Percentiles rank a stretch among this genome's conserved stretches.
Conservation (phyloP, 106 monocot genomes). For the Allium cepa region DNA sequence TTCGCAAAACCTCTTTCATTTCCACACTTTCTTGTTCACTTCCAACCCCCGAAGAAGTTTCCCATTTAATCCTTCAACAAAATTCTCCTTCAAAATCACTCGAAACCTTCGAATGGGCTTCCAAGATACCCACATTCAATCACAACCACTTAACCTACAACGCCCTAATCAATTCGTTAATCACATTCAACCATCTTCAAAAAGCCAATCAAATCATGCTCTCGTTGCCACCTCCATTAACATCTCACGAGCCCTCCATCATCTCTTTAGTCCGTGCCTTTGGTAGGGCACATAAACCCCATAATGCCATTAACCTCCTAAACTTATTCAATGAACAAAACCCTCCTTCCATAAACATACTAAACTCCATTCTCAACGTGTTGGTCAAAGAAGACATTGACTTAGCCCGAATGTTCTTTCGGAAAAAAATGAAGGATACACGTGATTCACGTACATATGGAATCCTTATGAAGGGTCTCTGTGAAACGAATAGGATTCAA, state of each 20-base stretch:
- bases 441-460: constrained; percentile 49
- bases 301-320: constrained; percentile 19
- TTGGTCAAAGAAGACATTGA: constrained; percentile 59
- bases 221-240: constrained; percentile 13
- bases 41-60: constrained; percentile 11
- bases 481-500: constrained; percentile 58
- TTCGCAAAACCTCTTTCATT: not conserved
- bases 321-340: constrained; percentile 5
- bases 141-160: constrained; percentile 2
- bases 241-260: constrained; percentile 18
- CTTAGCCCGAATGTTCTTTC: constrained; percentile 43
- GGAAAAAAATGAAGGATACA: constrained; percentile 13
- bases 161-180: constrained; percentile 12
- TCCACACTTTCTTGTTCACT: not conserved
- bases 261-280: constrained; percentile 28
- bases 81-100: constrained; percentile 6
- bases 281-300: constrained; percentile 16
- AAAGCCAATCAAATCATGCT: constrained; percentile 8
- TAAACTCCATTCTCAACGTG: constrained; percentile 48
- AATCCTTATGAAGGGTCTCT: constrained; percentile 79
- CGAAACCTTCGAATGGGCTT: constrained; percentile 13
- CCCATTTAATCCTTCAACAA: constrained; percentile 9
- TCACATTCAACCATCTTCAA: constrained; percentile 15
- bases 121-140: constrained; percentile 1
- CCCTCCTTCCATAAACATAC: constrained; percentile 27